phyloP scores from a whole-genome alignment of 176 grass and related monocot species.

The Musa schizocarpa region DNA sequence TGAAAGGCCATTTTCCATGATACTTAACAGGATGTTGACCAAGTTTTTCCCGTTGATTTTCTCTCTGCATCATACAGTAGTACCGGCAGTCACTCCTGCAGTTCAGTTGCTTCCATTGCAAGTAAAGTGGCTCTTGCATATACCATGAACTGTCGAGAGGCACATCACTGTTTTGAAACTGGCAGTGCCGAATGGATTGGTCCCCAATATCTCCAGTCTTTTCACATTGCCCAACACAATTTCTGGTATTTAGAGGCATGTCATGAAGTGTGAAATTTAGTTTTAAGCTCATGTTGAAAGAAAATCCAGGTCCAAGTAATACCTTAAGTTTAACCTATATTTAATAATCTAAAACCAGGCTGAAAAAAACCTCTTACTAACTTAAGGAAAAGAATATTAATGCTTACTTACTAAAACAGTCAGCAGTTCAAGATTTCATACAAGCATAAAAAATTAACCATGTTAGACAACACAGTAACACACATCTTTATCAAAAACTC shows the following conservation, averaged over 20 bases:
- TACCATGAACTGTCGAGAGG: constrained; percentile 50
- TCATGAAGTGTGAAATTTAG: neutral
- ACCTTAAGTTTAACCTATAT: neutral
- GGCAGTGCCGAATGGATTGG: constrained; percentile 37
- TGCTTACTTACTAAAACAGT: no score
- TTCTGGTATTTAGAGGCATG: constrained; percentile 35
- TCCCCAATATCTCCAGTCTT: constrained; percentile 36
- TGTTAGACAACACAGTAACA: no score
- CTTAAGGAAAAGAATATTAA: no score
- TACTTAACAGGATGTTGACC: constrained; percentile 69
- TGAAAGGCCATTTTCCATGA: constrained; percentile 89
- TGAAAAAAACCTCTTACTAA: no score
- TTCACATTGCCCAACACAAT: constrained; percentile 62
- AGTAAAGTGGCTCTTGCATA: constrained; percentile 47
- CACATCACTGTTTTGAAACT: constrained; percentile 28
- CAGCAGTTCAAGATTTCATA: no score
- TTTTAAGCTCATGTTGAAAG: neutral
- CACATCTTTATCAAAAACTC: no score
- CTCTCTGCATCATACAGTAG: constrained; percentile 84
- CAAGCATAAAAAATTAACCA: no score
- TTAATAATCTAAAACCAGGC: no score
- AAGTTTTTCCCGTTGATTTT: constrained; percentile 46
- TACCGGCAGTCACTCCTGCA: constrained; percentile 71
- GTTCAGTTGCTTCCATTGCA: constrained; percentile 66
- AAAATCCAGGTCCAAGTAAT: neutral